phyloP scores from a whole-genome alignment of 148 eudicot species.

The Camellia japonica region DNA sequence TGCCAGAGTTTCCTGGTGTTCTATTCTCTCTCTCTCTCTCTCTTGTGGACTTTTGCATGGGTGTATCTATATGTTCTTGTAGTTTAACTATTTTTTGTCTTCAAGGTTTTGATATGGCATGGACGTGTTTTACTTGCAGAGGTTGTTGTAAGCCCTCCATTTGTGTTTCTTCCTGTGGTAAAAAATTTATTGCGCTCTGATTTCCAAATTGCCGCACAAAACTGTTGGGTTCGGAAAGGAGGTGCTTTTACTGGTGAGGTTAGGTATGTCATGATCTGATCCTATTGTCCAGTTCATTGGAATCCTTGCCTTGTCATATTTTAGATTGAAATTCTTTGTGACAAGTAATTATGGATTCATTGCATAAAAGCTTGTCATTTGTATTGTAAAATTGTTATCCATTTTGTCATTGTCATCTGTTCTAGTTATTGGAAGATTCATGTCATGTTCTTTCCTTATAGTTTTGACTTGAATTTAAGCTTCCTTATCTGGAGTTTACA shows the following conservation, averaged over 20 bases:
- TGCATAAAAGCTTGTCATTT: background rate
- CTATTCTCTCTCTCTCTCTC: too few relatives aligned
- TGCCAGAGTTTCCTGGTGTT: too few relatives aligned
- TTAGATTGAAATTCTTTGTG: background rate
- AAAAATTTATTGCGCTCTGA: constrained; percentile 14
- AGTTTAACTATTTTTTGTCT: background rate
- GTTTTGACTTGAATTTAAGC: background rate
- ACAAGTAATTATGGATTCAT: background rate
- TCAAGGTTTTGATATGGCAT: background rate
- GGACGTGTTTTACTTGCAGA: constrained; percentile 1
- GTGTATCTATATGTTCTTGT: background rate
- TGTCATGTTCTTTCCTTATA: background rate
- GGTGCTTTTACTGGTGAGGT: constrained; percentile 27
- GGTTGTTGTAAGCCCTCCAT: constrained; percentile 28
- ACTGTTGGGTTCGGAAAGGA: constrained; percentile 26
- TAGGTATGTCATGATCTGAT: constrained; percentile 14
- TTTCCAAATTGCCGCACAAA: constrained; percentile 25
- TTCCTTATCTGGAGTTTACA: background rate
- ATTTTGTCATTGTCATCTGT: background rate
- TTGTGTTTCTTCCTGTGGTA: constrained; percentile 22
- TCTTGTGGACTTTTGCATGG: background rate
- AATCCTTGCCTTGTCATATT: background rate
- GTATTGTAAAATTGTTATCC: background rate
- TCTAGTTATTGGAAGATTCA: background rate
- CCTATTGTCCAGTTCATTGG: background rate